Evolutionary conservation across 2,329 filamentous ascomycete genomes (phyloP).

Genomic region (Xylaria sp.): DNA sequence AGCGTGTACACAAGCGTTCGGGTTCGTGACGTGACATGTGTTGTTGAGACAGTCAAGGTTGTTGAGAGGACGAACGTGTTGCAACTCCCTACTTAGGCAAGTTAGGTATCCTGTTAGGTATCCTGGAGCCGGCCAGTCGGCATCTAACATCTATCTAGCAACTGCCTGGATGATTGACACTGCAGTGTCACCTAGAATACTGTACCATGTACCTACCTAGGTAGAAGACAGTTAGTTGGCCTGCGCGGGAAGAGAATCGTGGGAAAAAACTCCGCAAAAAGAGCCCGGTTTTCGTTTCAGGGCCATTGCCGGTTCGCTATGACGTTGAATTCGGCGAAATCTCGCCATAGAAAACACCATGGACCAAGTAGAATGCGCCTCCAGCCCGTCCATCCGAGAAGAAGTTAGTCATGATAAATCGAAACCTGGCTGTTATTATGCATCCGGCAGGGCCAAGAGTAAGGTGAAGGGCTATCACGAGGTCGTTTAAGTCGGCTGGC

Average conservation of each 20-base stretch:
- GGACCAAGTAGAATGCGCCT: slow-evolving; percentile 10
- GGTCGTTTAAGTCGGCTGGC: slow-evolving; percentile 31
- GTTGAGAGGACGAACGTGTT: slow-evolving; percentile 11
- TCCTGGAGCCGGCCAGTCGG: slow-evolving; percentile 20
- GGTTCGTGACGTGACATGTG: background rate
- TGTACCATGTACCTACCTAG: too few species aligned
- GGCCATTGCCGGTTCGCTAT: slow-evolving; percentile 20
- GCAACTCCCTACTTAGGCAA: too few species aligned
- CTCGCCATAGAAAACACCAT: slow-evolving; percentile 25
- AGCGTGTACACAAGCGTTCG: too few species aligned
- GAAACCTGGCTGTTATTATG: slow-evolving; percentile 23
- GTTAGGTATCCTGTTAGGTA: slow-evolving; percentile 21
- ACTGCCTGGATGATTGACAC: slow-evolving; percentile 24
- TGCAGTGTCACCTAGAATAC: slow-evolving; percentile 27
- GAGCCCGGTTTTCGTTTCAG: slow-evolving; percentile 17
- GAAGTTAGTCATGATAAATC: slow-evolving; percentile 28
- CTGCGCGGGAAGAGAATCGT: slow-evolving; percentile 7
- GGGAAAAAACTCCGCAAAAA: slow-evolving; percentile 26
- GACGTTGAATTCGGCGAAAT: slow-evolving; percentile 28
- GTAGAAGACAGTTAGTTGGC: too few species aligned
- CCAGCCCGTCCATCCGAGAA: slow-evolving; percentile 22
- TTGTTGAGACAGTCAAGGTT: background rate
- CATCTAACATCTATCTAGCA: too few species aligned
- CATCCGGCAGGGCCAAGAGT: slow-evolving; percentile 22
- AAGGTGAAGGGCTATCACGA: slow-evolving; percentile 31